phyloP scores from a whole-genome alignment of 768 basidiomycete species.

The Lentinula edodes region DNA sequence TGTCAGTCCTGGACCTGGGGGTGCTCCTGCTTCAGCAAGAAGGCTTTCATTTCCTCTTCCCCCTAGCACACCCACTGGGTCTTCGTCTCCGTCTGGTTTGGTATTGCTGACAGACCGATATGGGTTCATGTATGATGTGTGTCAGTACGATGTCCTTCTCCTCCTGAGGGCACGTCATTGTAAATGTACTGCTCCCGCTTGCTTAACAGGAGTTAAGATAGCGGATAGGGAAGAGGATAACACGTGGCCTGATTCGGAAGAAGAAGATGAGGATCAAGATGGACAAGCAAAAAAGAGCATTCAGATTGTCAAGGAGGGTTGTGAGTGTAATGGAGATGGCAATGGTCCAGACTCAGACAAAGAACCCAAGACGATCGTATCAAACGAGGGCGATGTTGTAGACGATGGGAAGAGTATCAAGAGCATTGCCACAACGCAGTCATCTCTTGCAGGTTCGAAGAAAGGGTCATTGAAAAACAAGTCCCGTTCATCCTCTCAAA shows the following conservation, averaged over 20 bases:
- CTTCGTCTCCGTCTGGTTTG: conserved; percentile 11
- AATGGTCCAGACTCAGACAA: not conserved
- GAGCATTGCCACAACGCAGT: conserved; percentile 2
- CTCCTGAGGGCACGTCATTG: conserved; percentile 70
- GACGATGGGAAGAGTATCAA: conserved; percentile 8
- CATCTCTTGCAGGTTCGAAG: conserved; percentile 14
- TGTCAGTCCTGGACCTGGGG: conserved; percentile 20
- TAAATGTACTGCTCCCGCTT: conserved; percentile 73
- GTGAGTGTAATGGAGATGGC: conserved; percentile 32
- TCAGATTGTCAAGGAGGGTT: conserved; percentile 33
- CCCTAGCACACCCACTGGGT: conserved; percentile 24
- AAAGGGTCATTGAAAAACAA: conserved; percentile 16
- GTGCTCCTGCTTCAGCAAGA: conserved; percentile 43
- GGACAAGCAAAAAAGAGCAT: conserved; percentile 30
- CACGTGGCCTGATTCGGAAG: conserved; percentile 68
- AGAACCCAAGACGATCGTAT: not conserved
- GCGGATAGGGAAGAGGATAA: conserved; percentile 79
- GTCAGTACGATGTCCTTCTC: conserved; percentile 74
- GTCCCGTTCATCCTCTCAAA: conserved; percentile 49
- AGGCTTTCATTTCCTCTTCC: conserved; percentile 41
- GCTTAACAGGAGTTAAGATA: conserved; percentile 82
- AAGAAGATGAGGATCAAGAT: conserved; percentile 26
- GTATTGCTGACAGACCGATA: conserved; percentile 74
- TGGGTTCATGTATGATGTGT: conserved; percentile 87
- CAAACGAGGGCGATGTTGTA: not conserved